Conservation (phyloP, 805 yeast species). For the Yarrowia bubula region DNA sequence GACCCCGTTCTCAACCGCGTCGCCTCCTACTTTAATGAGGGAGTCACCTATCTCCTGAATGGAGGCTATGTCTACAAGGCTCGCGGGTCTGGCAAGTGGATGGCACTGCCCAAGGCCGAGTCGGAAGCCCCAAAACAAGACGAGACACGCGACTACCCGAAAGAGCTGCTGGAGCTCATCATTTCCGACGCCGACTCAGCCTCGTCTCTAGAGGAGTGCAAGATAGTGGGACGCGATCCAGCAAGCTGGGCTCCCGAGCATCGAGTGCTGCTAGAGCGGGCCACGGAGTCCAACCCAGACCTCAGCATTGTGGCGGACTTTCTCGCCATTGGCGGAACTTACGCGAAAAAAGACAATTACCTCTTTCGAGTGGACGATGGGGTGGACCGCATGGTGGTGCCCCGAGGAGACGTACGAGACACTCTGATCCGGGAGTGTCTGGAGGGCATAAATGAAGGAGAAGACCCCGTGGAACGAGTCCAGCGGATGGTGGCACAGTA, state of each 20-base stretch:
- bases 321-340: slow-evolving; percentile 19
- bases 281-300: slow-evolving; percentile 16
- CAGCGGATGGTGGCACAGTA: slow-evolving; percentile 13
- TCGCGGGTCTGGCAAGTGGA: neutral
- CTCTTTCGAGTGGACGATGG: slow-evolving; percentile 15
- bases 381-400: slow-evolving; percentile 18
- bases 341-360: slow-evolving; percentile 20
- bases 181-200: slow-evolving; percentile 9
- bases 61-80: slow-evolving; percentile 16
- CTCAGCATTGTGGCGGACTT: slow-evolving; percentile 15
- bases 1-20: slow-evolving; percentile 21
- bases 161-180: slow-evolving; percentile 15
- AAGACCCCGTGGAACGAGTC: slow-evolving; percentile 12
- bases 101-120: neutral
- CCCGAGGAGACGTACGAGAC: slow-evolving; percentile 10
- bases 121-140: neutral
- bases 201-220: slow-evolving; percentile 7
- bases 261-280: neutral
- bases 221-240: slow-evolving; percentile 1
- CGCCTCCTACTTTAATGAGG: slow-evolving; percentile 14
- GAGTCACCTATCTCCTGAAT: slow-evolving; percentile 13
- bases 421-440: slow-evolving; percentile 9
- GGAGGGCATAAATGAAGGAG: slow-evolving; percentile 12
- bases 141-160: slow-evolving; percentile 3
- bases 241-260: slow-evolving; percentile 1